Evolutionary conservation across 345 rosid species (phyloP).

Genomic region (Gossypium herbaceum): DNA sequence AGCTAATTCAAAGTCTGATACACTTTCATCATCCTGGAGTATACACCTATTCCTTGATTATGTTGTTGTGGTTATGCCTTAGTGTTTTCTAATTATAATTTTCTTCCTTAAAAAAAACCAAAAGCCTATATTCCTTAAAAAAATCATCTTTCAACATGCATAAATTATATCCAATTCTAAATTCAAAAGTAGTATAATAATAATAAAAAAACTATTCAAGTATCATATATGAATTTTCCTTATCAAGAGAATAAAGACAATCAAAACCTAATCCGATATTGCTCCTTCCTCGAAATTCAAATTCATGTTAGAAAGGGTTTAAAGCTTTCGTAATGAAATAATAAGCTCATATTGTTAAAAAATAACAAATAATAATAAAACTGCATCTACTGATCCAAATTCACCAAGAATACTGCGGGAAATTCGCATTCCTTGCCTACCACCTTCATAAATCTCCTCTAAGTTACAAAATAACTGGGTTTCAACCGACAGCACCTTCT

Average conservation of each 20-base stretch:
- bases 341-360: neutral
- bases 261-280: neutral
- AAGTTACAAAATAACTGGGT: constrained; percentile 65
- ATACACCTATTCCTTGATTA: constrained; percentile 25
- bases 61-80: neutral
- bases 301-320: neutral
- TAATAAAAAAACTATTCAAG: neutral
- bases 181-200: neutral
- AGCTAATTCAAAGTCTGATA: constrained; percentile 78
- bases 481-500: constrained; percentile 67
- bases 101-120: neutral
- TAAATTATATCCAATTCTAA: neutral
- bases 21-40: constrained; percentile 96
- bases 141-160: neutral
- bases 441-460: constrained; percentile 79
- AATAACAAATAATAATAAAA: neutral
- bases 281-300: neutral
- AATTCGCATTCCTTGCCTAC: constrained; percentile 72
- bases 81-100: neutral
- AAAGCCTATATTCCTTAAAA: neutral
- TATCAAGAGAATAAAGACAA: neutral
- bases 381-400: constrained; percentile 42
- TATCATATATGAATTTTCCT: neutral
- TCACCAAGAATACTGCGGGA: constrained; percentile 69
- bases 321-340: neutral